A percentile compares a stretch with the other conserved stretches of the same genome.
These are phyloP conservation scores for Verticillium albo-atrum DNA, from an alignment of 2,329 filamentous ascomycete species.

Conservation along the genomic window DNA sequence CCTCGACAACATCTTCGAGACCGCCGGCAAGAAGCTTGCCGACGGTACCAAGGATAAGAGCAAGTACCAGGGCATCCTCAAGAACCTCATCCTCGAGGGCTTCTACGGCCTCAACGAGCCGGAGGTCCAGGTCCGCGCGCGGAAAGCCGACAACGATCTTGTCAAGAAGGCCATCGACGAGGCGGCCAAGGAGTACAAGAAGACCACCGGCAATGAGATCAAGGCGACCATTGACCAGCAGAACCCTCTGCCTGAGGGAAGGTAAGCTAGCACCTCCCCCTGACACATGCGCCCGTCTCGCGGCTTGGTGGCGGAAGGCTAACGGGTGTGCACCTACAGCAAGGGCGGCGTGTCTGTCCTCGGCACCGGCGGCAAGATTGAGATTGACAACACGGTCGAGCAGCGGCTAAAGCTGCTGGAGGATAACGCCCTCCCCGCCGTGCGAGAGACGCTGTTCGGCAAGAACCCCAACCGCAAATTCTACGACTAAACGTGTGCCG, in stretches of 20 bases:
- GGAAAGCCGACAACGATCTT: conserved; percentile 72
- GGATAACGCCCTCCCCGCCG: conserved; percentile 75
- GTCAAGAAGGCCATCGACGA: conserved; percentile 75
- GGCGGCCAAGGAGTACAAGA: conserved; percentile 80
- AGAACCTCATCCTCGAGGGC: conserved; percentile 82
- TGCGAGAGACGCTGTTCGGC: conserved; percentile 85
- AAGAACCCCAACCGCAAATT: conserved; percentile 95
- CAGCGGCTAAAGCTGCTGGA: conserved; percentile 83
- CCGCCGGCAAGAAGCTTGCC: conserved; percentile 67
- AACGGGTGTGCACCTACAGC: conserved; percentile 43
- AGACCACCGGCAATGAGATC: conserved; percentile 65
- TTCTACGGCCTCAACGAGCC: conserved; percentile 83
- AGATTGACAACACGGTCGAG: conserved; percentile 98
- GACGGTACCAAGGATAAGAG: conserved; percentile 60
- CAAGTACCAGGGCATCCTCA: conserved; percentile 73
- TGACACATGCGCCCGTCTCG: neutral
- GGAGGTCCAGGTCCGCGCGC: conserved; percentile 67
- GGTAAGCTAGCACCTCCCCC: conserved; percentile 56
- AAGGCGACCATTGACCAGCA: conserved; percentile 71
- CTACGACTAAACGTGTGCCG: conserved; percentile 62
- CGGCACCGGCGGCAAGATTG: conserved; percentile 85
- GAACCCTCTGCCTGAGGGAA: conserved; percentile 73
- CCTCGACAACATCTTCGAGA: conserved; percentile 84
- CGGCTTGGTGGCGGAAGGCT: neutral
- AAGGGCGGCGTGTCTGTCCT: conserved; percentile 79